Base-by-base conservation (phyloP, 1,284 basidiomycete genomes). In the Dichomitus squalens region DNA sequence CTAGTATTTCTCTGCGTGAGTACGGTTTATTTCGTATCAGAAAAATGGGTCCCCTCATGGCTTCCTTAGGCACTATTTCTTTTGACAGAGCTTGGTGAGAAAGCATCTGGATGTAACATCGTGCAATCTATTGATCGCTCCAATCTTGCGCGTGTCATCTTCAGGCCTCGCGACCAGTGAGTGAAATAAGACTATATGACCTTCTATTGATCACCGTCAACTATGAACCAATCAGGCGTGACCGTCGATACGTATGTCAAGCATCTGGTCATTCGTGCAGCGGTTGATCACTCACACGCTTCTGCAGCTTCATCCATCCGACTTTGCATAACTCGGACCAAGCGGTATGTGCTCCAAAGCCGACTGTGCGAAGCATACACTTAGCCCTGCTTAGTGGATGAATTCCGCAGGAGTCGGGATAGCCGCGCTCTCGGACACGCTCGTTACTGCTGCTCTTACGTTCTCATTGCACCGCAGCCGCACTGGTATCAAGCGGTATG, bases 331-430 rank as follows among this genome's bases (percentile, higher is more conserved):
- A 55, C 36, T 49, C 43, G 4, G 40, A 43, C 14, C 60, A 62
- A 46, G 57, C 60, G 20, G 60, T 62, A 40, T 38, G 60, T 33
- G 6, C 20, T 27, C 29, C 6, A 18, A 12, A 20, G 2, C 29
- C n/a, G 1, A n/a, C 2, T 23, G 4, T 18, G 12, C 23, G 2
- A n/a, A 4, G 12, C 16, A 3, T 33, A 11, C 20, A 1, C 51
- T 29, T 12, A 18, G 25, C 9, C 7, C 9, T 29, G 1, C 16
- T 9, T 9, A 62, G 60, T 62, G 60, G 60, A 62, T 62, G 55
- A 62, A 59, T 34, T 62, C 57, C 8, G 52, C 60, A 3, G 60
- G 60, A 29, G 58, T 62, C 31, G 60, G 60, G 14, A 47, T 52
- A 43, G 60, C 60, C 6, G 52, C 56, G n/a, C 41, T 59, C 12